Percentiles rank a stretch among this genome's conserved stretches.
These are phyloP conservation scores for Helianthus tuberosus DNA, from an alignment of 129 eudicot genomes.

Conservation along the genomic window DNA sequence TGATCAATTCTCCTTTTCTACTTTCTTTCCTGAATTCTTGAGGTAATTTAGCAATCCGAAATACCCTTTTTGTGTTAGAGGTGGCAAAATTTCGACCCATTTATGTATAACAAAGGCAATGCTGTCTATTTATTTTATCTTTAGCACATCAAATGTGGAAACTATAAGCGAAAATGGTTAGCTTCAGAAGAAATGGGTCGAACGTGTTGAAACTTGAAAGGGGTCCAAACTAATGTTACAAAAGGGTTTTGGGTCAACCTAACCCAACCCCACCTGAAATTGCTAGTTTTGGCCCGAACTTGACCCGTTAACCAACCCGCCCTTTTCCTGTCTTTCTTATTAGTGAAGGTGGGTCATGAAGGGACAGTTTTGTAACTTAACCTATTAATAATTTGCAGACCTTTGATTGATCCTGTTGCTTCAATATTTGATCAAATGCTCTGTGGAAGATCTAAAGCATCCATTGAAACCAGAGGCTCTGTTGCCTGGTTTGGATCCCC, in stretches of 20 bases:
- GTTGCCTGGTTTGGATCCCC: slow-evolving; percentile 93
- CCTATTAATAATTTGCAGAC: slow-evolving; percentile 52
- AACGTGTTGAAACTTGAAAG: neutral
- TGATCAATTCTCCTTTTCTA: slow-evolving; percentile 89
- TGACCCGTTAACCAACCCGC: slow-evolving; percentile 1
- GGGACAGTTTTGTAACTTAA: neutral
- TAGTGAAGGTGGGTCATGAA: neutral
- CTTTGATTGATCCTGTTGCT: slow-evolving; percentile 85
- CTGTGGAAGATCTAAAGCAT: slow-evolving; percentile 75
- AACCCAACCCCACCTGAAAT: neutral
- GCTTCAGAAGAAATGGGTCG: no score
- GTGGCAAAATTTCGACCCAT: no score
- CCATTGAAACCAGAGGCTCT: slow-evolving; percentile 59
- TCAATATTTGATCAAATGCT: slow-evolving; percentile 78
- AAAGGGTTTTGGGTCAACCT: neutral
- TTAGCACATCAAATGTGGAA: neutral
- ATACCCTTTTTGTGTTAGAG: no score
- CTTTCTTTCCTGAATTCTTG: slow-evolving; percentile 85
- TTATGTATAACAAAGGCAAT: neutral
- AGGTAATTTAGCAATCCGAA: slow-evolving; percentile 40
- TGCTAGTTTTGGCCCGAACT: neutral
- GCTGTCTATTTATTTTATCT: neutral
- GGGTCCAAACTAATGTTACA: neutral
- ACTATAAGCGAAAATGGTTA: neutral
- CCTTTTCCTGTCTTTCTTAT: neutral